These are phyloP conservation scores for Cucurbita argyrosperma DNA, from an alignment of 306 rosid genomes.

Conservation along the genomic window DNA sequence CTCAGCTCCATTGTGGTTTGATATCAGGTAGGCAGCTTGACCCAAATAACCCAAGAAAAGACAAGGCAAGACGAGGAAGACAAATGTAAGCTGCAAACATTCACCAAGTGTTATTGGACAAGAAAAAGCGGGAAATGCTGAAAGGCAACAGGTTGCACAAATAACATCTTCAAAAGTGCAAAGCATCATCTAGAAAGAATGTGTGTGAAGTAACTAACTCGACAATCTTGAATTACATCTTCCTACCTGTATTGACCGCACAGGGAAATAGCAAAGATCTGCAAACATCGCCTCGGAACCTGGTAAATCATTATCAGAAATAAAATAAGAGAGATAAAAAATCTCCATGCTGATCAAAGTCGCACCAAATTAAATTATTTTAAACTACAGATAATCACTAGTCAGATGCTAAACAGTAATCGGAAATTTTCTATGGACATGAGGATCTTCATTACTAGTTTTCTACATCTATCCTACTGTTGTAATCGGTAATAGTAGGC, in stretches of 20 bases:
- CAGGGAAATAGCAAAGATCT: slow-evolving; percentile 92
- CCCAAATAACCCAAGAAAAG: slow-evolving; percentile 94
- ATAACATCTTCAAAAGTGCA: slow-evolving; percentile 4
- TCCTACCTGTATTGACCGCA: slow-evolving; percentile 87
- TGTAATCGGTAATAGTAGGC: neutral
- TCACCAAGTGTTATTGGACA: slow-evolving; percentile 12
- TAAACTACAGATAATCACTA: neutral
- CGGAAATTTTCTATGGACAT: neutral
- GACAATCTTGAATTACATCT: neutral
- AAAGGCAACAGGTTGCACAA: slow-evolving; percentile 1
- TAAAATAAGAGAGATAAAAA: neutral
- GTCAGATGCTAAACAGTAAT: neutral
- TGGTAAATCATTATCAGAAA: slow-evolving; percentile 20
- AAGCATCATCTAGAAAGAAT: neutral
- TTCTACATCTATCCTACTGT: neutral
- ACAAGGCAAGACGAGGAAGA: slow-evolving; percentile 88
- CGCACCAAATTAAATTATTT: neutral
- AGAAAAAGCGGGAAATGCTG: neutral
- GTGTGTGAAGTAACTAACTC: neutral
- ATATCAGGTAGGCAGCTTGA: slow-evolving; percentile 92
- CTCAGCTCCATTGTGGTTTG: slow-evolving; percentile 43
- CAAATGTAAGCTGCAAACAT: slow-evolving; percentile 78
- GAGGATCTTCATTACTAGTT: neutral
- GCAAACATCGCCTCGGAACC: slow-evolving; percentile 99
- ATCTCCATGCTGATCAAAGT: neutral